Base-by-base conservation (phyloP, 2,329 filamentous ascomycete species). In the Xylaria sp. region DNA sequence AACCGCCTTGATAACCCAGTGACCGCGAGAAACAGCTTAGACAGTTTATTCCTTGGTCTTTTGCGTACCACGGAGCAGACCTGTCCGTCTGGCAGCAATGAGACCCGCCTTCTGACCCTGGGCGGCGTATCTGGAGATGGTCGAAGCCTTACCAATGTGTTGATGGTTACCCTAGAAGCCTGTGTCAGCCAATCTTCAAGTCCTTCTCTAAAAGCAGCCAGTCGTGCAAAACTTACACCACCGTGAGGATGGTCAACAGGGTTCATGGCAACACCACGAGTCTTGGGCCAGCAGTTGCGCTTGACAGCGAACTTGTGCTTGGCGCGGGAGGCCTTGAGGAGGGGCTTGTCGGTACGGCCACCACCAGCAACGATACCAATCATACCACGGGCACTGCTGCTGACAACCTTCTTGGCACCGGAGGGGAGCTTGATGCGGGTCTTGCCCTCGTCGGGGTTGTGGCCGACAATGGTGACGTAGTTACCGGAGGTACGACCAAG, bases 241-340 rank as follows among this genome's bases (percentile, higher is more conserved):
- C 90, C 90, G 88, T 94, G 90, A 80, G 90, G 90, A 87, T 99
- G 94, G 83, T 99, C 94, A 76, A 99, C 94, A 75, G 94, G 94
- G 85, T 99, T 99, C 94, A 99, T 99, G 82, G 94, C 94, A 89
- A 99, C 94, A 97, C 94, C 94, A 94, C 94, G 93, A 86, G 94
- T 99, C 91, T 96, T 97, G 83, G 94, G 94, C 94, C 94, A 99
- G 78, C 88, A 93, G 91, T 99, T 97, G 79, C 94, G 92, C 92
- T 99, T 99, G 84, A 97, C 95, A 73, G 92, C 92, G 84, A 96
- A 99, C 90, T 99, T 99, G 80, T 97, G 93, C 91, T 97, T 99
- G 76, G 94, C 94, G 78, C 94, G 91, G 76, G 93, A 97, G 75
- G 94, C 94, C 93, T 99, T 99, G 75, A 99, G 85, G 78, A 99